Evolutionary conservation across 352 stramenopile species (phyloP).

Genomic region (Phytophthora chlamydospora): DNA sequence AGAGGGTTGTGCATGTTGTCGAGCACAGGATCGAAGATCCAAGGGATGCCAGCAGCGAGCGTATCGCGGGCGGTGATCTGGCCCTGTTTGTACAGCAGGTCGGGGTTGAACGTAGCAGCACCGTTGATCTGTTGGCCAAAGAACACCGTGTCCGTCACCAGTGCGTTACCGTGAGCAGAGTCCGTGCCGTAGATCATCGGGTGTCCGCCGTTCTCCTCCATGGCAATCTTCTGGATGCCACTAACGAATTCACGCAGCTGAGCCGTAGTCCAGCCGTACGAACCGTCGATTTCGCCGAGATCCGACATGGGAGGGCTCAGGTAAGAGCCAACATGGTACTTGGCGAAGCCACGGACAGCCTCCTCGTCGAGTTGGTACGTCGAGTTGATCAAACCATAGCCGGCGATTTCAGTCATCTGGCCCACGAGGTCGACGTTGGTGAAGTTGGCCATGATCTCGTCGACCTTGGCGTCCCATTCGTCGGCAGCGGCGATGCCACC

Average conservation of each 20-base stretch:
- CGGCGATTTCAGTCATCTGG: slow-evolving; percentile 90
- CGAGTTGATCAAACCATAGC: slow-evolving; percentile 64
- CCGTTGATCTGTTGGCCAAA: slow-evolving; percentile 88
- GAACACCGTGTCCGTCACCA: slow-evolving; percentile 73
- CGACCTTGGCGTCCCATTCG: slow-evolving; percentile 28
- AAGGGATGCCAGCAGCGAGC: slow-evolving; percentile 76
- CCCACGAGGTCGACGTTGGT: slow-evolving; percentile 53
- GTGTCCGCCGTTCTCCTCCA: slow-evolving; percentile 58
- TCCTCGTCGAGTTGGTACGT: slow-evolving; percentile 64
- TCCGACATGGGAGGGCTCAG: slow-evolving; percentile 57
- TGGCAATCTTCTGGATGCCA: slow-evolving; percentile 78
- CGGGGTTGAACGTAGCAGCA: slow-evolving; percentile 86
- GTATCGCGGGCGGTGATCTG: slow-evolving; percentile 58
- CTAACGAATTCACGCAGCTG: slow-evolving; percentile 72
- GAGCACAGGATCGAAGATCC: slow-evolving; percentile 87
- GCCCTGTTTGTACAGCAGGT: slow-evolving; percentile 60
- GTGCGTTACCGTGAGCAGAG: slow-evolving; percentile 85
- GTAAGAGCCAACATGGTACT: slow-evolving; percentile 85
- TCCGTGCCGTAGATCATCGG: slow-evolving; percentile 88
- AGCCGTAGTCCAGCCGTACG: slow-evolving; percentile 45
- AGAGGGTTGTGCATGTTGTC: slow-evolving; percentile 81
- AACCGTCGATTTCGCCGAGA: slow-evolving; percentile 15
- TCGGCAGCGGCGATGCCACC: slow-evolving; percentile 12
- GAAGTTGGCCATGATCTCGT: slow-evolving; percentile 36
- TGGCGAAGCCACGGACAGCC: slow-evolving; percentile 57